Evolutionary conservation across 1,284 basidiomycete genomes (phyloP).

Genomic region (Kwoniella shivajii): DNA sequence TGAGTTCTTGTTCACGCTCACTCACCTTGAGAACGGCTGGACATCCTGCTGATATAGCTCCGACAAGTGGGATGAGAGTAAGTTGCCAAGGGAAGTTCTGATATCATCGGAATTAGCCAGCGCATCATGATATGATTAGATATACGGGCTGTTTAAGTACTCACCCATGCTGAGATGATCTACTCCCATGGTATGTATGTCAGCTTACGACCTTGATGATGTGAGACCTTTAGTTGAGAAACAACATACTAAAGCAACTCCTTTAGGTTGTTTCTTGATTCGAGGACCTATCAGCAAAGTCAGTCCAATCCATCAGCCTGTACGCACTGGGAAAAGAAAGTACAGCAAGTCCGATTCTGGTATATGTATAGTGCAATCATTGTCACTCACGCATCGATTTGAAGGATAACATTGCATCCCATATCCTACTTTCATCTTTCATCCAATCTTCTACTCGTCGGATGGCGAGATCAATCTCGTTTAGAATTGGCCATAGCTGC

Average conservation of each 20-base stretch:
- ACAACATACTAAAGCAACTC: conserved; percentile 63
- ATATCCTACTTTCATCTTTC: conserved; percentile 65
- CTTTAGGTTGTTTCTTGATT: conserved; percentile 75
- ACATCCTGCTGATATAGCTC: conserved; percentile 80
- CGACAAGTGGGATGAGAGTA: conserved; percentile 62
- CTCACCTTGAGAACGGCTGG: conserved; percentile 68
- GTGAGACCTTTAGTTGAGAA: background rate
- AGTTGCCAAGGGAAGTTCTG: conserved; percentile 64
- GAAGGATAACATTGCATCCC: conserved; percentile 54
- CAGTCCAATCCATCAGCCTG: no score
- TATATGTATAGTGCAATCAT: background rate
- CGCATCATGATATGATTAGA: background rate
- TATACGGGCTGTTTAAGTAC: background rate
- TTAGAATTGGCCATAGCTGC: conserved; percentile 56
- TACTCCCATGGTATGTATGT: conserved; percentile 5
- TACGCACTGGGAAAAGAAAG: background rate
- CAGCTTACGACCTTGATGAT: background rate
- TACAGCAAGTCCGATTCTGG: background rate
- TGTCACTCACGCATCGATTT: conserved; percentile 42
- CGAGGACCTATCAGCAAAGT: conserved; percentile 59
- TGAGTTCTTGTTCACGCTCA: no score
- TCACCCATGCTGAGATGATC: conserved; percentile 51
- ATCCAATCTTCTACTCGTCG: conserved; percentile 74
- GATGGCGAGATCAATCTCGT: conserved; percentile 67
- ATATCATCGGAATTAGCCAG: background rate